Base-by-base conservation (phyloP, 441 rosid genomes). In the Croton laevigatus region DNA sequence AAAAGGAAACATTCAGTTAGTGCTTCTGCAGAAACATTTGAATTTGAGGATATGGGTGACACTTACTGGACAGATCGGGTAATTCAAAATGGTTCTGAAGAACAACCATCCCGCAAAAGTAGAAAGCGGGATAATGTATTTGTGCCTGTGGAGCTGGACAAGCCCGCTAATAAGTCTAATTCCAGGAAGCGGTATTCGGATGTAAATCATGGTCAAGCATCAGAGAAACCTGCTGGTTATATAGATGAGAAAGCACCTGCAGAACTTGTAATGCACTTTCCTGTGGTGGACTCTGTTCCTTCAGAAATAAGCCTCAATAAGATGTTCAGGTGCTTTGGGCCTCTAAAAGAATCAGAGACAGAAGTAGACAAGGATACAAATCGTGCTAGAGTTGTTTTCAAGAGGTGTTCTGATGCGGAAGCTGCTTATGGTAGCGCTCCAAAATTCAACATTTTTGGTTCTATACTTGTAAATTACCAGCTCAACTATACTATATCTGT, bases 21-120 rank as follows among this genome's bases (percentile, higher is more conserved):
- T 68, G 88, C 83, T 59, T 75, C 76, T 73, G 75, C 91, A 0
- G 96, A 85, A 83, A 81, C 97, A 71, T 94, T 90, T 73, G 97
- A 91, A 76, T 94, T 94, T 75, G 97, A 90, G 79, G 98, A 94
- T 78, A 86, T 83, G 96, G 89, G 80, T 38, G 98, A 94, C 76
- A 90, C 97, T 55, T 94, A 90, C 71, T 94, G 98, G 98, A 94
- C 95, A 55, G 97, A 94, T 82, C 85, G 91, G 77, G 81, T 91
- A 68, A 86, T 94, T 54, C 87, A 90, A 74, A 91, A 94, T 79
- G 95, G 97, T 61, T 83, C 88, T 22, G 97, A 89, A 75, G 97
- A 89, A 87, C 88, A 85, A 59, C 86, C 79, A 17, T 67, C 83
- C 48, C 76, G 78, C 36, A 79, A 77, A 73, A 82, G 67, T 73